Evolutionary conservation across 2,329 filamentous ascomycete genomes (phyloP).

Genomic region (Fusarium pseudograminearum): DNA sequence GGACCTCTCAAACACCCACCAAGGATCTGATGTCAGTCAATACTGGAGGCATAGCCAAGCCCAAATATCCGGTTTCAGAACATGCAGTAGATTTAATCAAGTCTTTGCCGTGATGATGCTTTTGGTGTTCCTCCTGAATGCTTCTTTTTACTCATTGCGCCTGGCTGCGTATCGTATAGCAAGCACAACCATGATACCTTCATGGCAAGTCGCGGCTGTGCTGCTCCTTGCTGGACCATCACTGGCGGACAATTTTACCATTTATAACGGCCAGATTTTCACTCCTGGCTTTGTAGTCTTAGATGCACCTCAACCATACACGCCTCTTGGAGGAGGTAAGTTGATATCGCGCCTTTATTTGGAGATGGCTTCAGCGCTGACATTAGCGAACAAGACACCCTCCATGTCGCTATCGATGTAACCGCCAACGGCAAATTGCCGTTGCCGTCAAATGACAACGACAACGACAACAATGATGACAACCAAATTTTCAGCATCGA

Average conservation of each 20-base stretch:
- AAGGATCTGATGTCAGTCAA: constrained; percentile 17
- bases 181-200: constrained; percentile 23
- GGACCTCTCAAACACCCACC: constrained; percentile 27
- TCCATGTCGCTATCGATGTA: constrained; percentile 76
- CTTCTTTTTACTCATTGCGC: neutral
- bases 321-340: constrained; percentile 72
- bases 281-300: constrained; percentile 76
- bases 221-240: constrained; percentile 44
- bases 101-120: constrained; percentile 1
- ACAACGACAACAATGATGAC: constrained; percentile 63
- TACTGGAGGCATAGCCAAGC: constrained; percentile 15
- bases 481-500: constrained; percentile 73
- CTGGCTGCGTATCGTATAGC: neutral
- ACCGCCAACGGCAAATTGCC: constrained; percentile 73
- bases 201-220: constrained; percentile 14
- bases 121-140: constrained; percentile 4
- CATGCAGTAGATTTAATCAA: constrained; percentile 16
- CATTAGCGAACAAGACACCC: constrained; percentile 54
- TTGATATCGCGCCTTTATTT: constrained; percentile 20
- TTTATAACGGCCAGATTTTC: constrained; percentile 74
- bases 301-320: constrained; percentile 73
- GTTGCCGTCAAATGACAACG: constrained; percentile 65
- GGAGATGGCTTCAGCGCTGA: constrained; percentile 4
- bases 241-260: constrained; percentile 63
- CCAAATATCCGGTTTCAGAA: constrained; percentile 36